A percentile compares a stretch with the other conserved stretches of the same genome.
Conservation (phyloP, 257 asterid species). For the Lithospermum erythrorhizon region DNA sequence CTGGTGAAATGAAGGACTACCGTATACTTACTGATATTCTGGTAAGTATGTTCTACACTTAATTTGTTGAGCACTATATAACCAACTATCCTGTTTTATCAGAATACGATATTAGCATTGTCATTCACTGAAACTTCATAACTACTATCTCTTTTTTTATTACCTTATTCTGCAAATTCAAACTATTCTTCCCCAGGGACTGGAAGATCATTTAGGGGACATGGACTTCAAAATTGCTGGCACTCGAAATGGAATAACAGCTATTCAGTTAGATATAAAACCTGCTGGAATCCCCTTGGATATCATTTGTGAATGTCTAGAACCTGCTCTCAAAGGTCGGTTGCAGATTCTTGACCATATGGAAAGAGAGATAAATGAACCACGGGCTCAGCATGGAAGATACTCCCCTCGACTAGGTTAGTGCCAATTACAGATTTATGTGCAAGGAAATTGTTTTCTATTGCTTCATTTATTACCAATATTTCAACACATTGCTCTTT, state of each 20-base stretch:
- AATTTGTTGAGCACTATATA: not conserved
- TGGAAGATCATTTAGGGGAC: constrained; percentile 98
- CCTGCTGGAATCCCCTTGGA: constrained; percentile 97
- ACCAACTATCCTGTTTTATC: not conserved
- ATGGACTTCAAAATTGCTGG: constrained; percentile 99
- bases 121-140: not conserved
- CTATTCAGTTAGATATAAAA: constrained; percentile 94
- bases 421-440: constrained; percentile 3
- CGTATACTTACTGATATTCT: constrained; percentile 79
- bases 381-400: constrained; percentile 68
- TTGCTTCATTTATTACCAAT: not conserved
- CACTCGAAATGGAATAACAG: constrained; percentile 80
- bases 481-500: not conserved
- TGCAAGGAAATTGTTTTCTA: not conserved
- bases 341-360: constrained; percentile 79
- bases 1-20: constrained; percentile 83
- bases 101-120: not conserved
- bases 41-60: constrained; percentile 29
- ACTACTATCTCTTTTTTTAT: not conserved
- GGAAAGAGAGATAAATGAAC: constrained; percentile 71
- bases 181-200: constrained; percentile 38
- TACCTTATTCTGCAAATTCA: constrained; percentile 5
- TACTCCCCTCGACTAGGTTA: constrained; percentile 68
- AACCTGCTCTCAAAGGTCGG: constrained; percentile 72
- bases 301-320: constrained; percentile 68